Evolutionary conservation across 2,329 filamentous ascomycete species (phyloP), one percentile per base, ranked within the genome.

Genomic region (Mycosphaerella arachidis): DNA sequence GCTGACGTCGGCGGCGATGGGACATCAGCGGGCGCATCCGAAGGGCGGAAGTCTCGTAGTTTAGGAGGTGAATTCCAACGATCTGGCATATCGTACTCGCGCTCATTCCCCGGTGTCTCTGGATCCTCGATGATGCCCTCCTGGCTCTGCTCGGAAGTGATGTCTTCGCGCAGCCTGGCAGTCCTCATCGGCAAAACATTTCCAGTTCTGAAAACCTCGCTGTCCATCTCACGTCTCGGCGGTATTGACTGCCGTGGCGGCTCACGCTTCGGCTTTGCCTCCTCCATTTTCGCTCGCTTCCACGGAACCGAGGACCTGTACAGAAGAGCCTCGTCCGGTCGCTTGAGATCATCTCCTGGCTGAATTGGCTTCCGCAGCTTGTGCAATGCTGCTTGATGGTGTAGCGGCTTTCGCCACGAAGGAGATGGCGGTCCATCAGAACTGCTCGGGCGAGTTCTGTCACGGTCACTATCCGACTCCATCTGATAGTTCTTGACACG

Each of bases 341-440:
- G 56, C 53, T 62, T 65, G n/a, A 64, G 33, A 18, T 67, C 63
- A 45, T 67, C 65, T 31, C 65, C 65, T 18, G 65, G 65, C 31
- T 64, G 63, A 12, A 67, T 59, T 12, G 65, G 63, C 24, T 59
- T 61, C 51, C 62, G 55, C 24, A 66, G 59, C 58, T 62, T 56
- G 18, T 62, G 63, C n/a, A 57, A 60, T 12, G 56, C 56, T 27
- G 60, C 55, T 5, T 50, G 58, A 24, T 66, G 64, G 35, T 55
- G 53, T 12, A 63, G 48, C 24, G 56, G 55, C 37, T 59, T 59
- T n/a, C 55, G 53, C 12, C 55, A 48, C 7, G 52, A 53, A 7
- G 63, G 60, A 20, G 65, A 65, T 9, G 55, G 45, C 6, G 59
- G 48, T 35, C 54, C 55, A 40, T 61, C 61, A 24, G 55, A 52